A percentile compares a stretch with the other conserved stretches of the same genome.
phyloP scores from a whole-genome alignment of 306 rosid genomes.

The Begonia fuchsioides region DNA sequence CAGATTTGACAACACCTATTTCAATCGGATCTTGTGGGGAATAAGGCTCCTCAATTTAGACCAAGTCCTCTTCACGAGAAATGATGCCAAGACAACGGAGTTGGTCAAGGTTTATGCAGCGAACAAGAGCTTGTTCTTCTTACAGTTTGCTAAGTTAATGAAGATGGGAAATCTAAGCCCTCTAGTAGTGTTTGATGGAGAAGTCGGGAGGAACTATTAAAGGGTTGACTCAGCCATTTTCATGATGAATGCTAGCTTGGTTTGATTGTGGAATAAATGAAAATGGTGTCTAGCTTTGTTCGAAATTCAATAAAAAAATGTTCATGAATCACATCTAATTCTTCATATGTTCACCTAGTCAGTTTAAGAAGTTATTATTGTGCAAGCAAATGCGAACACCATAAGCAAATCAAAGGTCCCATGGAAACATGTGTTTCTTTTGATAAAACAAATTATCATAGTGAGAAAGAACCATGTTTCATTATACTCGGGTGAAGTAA shows the following conservation, averaged over 20 bases:
- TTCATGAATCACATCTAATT: too few species aligned
- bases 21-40: slow-evolving; percentile 50
- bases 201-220: slow-evolving; percentile 59
- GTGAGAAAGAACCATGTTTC: too few species aligned
- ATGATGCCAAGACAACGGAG: slow-evolving; percentile 17
- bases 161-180: slow-evolving; percentile 62
- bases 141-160: slow-evolving; percentile 59
- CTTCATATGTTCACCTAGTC: too few species aligned
- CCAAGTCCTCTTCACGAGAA: slow-evolving; percentile 58
- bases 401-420: too few species aligned
- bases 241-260: not conserved
- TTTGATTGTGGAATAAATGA: too few species aligned
- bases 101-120: slow-evolving; percentile 44
- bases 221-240: slow-evolving; percentile 19
- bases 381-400: too few species aligned
- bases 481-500: too few species aligned
- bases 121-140: slow-evolving; percentile 47
- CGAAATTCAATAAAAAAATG: too few species aligned
- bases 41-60: slow-evolving; percentile 67
- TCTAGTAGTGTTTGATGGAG: slow-evolving; percentile 48
- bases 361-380: too few species aligned
- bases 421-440: too few species aligned
- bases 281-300: too few species aligned
- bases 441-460: too few species aligned
- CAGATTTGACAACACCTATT: slow-evolving; percentile 54